phyloP scores from a whole-genome alignment of 495 filamentous ascomycete species.

The Achaetomiella virescens region DNA sequence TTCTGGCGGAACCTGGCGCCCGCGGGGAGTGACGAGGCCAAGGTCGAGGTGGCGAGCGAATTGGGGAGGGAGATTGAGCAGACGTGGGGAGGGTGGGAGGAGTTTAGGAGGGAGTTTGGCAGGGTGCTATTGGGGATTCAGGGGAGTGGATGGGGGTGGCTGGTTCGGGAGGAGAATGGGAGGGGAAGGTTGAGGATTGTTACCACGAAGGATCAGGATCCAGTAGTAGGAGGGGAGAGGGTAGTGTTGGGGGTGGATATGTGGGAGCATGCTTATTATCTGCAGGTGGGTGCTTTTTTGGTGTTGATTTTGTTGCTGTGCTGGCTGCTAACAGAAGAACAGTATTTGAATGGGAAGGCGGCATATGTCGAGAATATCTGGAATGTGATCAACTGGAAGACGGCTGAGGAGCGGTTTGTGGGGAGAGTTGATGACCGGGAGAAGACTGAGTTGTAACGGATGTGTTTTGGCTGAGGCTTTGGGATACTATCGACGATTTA shows the following conservation, averaged over 20 bases:
- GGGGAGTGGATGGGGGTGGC: conserved; percentile 75
- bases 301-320: background rate
- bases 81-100: conserved; percentile 59
- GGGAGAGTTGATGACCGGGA: conserved; percentile 32
- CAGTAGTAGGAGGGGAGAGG: conserved; percentile 77
- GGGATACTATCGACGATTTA: background rate
- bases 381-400: conserved; percentile 98
- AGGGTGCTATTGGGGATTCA: conserved; percentile 54
- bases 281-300: conserved; percentile 69
- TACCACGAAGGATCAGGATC: conserved; percentile 89
- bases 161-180: conserved; percentile 73
- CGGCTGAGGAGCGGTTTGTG: conserved; percentile 74
- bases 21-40: conserved; percentile 56
- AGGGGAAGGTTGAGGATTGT: conserved; percentile 65
- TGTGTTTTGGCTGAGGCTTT: background rate
- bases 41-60: conserved; percentile 51
- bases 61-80: conserved; percentile 58
- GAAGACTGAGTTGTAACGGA: conserved; percentile 29
- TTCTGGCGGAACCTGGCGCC: conserved; percentile 94
- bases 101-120: conserved; percentile 72
- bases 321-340: conserved; percentile 1
- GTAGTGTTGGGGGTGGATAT: conserved; percentile 93
- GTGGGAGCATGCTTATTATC: conserved; percentile 70
- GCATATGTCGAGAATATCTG: conserved; percentile 95
- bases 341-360: conserved; percentile 95